Evolutionary conservation across 148 eudicot species (phyloP).

Genomic region (Diospyros lotus): DNA sequence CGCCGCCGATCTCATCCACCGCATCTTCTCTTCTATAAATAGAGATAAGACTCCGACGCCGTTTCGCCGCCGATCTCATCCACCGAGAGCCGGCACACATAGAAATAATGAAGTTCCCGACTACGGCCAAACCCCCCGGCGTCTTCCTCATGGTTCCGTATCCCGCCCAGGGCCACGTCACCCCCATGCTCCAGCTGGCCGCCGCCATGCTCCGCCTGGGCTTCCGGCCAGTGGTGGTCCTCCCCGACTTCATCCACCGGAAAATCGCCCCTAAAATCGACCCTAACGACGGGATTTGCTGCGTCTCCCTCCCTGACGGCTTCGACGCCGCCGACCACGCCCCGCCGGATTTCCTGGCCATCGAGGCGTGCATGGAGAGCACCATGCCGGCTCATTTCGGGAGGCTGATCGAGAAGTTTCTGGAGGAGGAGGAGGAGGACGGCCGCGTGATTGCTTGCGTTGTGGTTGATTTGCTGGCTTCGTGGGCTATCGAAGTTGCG

Average conservation of each 20-base stretch:
- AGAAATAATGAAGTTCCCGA: too few relatives aligned
- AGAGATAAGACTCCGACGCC: too few relatives aligned
- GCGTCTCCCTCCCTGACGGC: constrained; percentile 31
- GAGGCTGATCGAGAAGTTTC: constrained; percentile 11
- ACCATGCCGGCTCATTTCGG: constrained; percentile 32
- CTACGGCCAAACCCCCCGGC: too few relatives aligned
- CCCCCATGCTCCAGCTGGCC: constrained; percentile 45
- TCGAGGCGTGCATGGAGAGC: constrained; percentile 47
- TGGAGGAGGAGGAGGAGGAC: constrained; percentile 10
- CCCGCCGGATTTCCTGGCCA: constrained; percentile 37
- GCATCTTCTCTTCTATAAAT: too few relatives aligned
- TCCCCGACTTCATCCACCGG: constrained; percentile 38
- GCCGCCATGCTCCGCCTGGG: constrained; percentile 18
- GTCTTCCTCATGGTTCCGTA: constrained; percentile 30
- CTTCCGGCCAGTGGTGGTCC: constrained; percentile 27
- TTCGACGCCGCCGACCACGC: constrained; percentile 4
- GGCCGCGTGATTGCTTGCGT: constrained; percentile 21
- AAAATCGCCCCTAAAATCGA: constrained; percentile 15
- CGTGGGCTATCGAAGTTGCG: constrained; percentile 64
- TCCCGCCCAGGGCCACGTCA: constrained; percentile 57
- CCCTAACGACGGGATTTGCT: constrained; percentile 3
- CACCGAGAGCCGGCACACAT: too few relatives aligned
- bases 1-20: too few relatives aligned
- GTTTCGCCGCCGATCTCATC: too few relatives aligned
- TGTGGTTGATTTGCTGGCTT: constrained; percentile 48